phyloP scores from a whole-genome alignment of 352 stramenopile genomes.

The Pythium folliculosum region DNA sequence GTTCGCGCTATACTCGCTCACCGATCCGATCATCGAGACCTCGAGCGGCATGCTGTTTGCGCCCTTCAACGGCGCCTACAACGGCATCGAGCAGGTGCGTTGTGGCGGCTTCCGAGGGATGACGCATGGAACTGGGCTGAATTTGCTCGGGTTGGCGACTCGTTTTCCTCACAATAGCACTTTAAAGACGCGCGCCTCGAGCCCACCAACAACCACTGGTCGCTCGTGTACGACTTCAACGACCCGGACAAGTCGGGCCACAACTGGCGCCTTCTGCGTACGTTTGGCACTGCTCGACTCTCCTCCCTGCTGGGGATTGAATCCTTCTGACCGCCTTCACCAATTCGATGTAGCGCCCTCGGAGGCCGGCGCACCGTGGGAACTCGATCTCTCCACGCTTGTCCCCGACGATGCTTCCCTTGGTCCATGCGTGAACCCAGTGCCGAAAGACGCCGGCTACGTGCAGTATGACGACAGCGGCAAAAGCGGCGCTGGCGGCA shows the following conservation, averaged over 20 bases:
- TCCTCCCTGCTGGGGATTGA: too few relatives aligned
- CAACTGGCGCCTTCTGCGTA: constrained; percentile 75
- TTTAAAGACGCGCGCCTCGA: constrained; percentile 75
- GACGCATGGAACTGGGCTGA: too few relatives aligned
- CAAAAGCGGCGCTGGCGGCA: constrained; percentile 13
- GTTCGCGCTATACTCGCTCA: constrained; percentile 90
- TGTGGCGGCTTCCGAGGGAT: too few relatives aligned
- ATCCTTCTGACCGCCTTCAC: background rate
- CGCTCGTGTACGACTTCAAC: constrained; percentile 92
- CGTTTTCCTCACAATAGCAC: too few relatives aligned
- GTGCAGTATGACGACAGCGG: constrained; percentile 49
- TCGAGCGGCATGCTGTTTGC: constrained; percentile 84
- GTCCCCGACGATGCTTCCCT: constrained; percentile 38
- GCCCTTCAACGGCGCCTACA: constrained; percentile 89
- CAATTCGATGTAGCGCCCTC: constrained; percentile 31
- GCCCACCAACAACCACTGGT: constrained; percentile 90
- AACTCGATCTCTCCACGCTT: constrained; percentile 48
- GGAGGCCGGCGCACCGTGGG: constrained; percentile 48
- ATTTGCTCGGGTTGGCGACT: too few relatives aligned
- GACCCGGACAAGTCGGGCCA: constrained; percentile 76
- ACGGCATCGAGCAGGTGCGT: constrained; percentile 53
- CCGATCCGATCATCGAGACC: constrained; percentile 92
- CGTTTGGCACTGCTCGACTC: constrained; percentile 17
- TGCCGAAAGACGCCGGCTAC: constrained; percentile 57
- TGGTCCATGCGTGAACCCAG: constrained; percentile 62